Conservation (phyloP, 2,329 filamentous ascomycete species). For the Cryphonectria nitschkei region DNA sequence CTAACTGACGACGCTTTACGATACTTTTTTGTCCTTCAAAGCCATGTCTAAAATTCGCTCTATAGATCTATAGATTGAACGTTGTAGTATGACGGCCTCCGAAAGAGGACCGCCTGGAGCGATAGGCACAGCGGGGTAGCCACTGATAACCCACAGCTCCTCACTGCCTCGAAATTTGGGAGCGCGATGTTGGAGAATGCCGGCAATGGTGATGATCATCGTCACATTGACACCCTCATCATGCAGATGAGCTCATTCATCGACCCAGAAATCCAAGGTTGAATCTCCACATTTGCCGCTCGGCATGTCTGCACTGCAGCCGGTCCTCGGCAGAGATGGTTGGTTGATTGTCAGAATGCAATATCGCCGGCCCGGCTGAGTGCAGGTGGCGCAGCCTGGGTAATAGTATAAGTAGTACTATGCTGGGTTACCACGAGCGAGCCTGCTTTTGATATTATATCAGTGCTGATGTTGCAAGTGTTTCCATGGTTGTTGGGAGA, state of each 20-base stretch:
- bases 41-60: slow-evolving; percentile 9
- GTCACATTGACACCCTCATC: neutral
- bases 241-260: neutral
- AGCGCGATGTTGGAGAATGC: neutral
- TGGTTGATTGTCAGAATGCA: neutral
- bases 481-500: neutral
- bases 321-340: slow-evolving; percentile 17
- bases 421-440: neutral
- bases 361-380: neutral
- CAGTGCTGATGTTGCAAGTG: too few species aligned
- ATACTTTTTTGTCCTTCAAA: neutral
- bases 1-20: neutral
- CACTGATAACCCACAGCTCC: slow-evolving; percentile 2
- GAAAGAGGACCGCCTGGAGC: slow-evolving; percentile 4
- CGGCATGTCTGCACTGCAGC: neutral
- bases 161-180: neutral
- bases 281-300: slow-evolving; percentile 10
- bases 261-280: neutral
- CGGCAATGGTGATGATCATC: slow-evolving; percentile 3
- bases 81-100: slow-evolving; percentile 1
- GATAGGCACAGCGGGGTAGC: slow-evolving; percentile 16
- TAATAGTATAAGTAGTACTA: neutral
- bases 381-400: neutral
- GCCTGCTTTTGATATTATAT: too few species aligned
- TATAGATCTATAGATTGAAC: neutral